phyloP scores from a whole-genome alignment of 2,329 filamentous ascomycete species.

The Pseudopithomyces chartarum region DNA sequence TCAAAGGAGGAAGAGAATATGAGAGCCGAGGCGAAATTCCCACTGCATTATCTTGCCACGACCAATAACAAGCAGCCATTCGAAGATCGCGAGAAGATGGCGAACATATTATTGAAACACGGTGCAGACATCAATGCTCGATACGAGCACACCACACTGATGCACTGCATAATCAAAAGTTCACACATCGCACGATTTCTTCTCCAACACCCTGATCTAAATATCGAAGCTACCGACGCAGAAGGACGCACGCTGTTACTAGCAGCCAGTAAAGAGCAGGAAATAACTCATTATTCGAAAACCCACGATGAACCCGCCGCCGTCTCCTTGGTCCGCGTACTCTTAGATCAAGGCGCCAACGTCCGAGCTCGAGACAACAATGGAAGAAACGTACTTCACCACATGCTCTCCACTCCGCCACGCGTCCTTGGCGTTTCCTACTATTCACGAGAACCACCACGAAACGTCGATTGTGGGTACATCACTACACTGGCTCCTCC shows the following conservation, averaged over 20 bases:
- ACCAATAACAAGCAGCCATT: background rate
- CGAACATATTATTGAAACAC: background rate
- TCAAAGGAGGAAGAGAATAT: no score
- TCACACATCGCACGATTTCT: background rate
- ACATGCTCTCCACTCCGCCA: no score
- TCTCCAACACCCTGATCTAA: background rate
- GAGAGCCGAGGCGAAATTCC: background rate
- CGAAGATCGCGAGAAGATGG: background rate
- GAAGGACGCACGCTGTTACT: background rate
- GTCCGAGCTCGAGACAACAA: background rate
- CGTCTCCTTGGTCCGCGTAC: background rate
- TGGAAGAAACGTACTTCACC: background rate
- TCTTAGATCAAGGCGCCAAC: background rate
- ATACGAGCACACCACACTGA: background rate
- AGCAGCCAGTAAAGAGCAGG: background rate
- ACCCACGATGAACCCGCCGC: background rate
- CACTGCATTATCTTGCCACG: background rate
- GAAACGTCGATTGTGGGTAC: no score
- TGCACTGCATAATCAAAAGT: background rate
- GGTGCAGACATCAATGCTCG: background rate
- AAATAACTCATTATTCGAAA: background rate
- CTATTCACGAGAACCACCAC: no score
- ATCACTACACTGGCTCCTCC: no score
- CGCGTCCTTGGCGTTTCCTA: no score
- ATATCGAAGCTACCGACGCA: background rate